A percentile compares a stretch with the other conserved stretches of the same genome.
Conservation (phyloP, 495 filamentous ascomycete species). For the Ascodesmis nigricans region DNA sequence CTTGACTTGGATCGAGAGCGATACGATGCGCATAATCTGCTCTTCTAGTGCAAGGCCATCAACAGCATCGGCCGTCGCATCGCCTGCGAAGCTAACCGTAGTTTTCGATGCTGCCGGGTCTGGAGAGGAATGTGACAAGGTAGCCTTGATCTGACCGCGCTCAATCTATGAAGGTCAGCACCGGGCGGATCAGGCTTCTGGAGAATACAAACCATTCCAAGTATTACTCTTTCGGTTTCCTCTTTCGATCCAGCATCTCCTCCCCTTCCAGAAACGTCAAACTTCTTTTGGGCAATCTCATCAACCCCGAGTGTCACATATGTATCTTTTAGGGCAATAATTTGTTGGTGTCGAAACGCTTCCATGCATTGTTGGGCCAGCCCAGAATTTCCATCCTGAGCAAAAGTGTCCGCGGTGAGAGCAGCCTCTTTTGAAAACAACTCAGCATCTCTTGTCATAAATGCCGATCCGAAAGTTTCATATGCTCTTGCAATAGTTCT, state of each 20-base stretch:
- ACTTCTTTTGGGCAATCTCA: conserved; percentile 20
- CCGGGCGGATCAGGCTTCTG: neutral
- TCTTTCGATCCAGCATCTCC: conserved; percentile 18
- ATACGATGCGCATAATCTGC: conserved; percentile 19
- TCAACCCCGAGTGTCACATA: conserved; percentile 20
- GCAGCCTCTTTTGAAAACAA: conserved; percentile 18
- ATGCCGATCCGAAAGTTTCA: conserved; percentile 41
- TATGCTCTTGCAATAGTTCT: conserved; percentile 46
- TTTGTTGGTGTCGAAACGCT: conserved; percentile 19
- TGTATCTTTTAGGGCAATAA: conserved; percentile 18
- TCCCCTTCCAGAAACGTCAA: conserved; percentile 17
- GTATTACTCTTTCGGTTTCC: conserved; percentile 18
- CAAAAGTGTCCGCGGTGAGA: conserved; percentile 13
- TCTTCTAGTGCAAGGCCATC: conserved; percentile 19
- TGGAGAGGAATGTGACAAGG: conserved; percentile 16
- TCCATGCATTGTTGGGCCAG: conserved; percentile 20
- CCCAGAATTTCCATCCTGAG: conserved; percentile 19
- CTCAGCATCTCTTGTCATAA: conserved; percentile 35
- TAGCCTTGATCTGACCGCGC: conserved; percentile 19
- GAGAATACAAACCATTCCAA: conserved; percentile 17
- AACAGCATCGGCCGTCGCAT: conserved; percentile 13
- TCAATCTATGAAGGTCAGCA: conserved; percentile 12
- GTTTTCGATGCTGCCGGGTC: conserved; percentile 14
- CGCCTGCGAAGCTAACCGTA: conserved; percentile 20
- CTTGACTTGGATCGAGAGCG: conserved; percentile 19